Percentiles rank a stretch among this genome's conserved stretches.
Evolutionary conservation across 345 rosid genomes (phyloP).

Genomic region (Eucalyptus grandis): DNA sequence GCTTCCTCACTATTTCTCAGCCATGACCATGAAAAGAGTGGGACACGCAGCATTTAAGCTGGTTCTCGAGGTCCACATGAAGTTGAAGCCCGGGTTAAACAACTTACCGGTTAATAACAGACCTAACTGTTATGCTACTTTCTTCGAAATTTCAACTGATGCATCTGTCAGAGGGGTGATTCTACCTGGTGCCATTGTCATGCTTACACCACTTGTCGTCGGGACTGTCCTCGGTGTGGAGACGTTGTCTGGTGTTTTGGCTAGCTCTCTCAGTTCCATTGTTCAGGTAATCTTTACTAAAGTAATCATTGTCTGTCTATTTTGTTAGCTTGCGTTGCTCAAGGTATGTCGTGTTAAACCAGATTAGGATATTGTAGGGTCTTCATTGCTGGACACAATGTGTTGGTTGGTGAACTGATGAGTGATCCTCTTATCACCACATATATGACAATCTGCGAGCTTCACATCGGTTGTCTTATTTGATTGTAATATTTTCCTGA

Average conservation of each 20-base stretch:
- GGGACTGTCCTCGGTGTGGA: slow-evolving; percentile 19
- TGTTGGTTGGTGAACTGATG: neutral
- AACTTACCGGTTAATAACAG: neutral
- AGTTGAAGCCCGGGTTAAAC: no score
- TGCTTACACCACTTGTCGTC: slow-evolving; percentile 16
- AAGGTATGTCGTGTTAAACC: no score
- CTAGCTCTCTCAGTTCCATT: slow-evolving; percentile 21
- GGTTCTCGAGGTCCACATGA: no score
- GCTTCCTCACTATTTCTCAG: no score
- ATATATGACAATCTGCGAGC: no score
- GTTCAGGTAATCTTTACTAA: slow-evolving; percentile 5
- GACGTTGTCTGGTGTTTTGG: slow-evolving; percentile 17
- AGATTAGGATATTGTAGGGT: neutral
- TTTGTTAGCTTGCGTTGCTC: no score
- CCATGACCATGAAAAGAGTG: no score
- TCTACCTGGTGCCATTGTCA: slow-evolving; percentile 24
- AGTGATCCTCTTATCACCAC: neutral
- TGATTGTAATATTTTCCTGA: no score
- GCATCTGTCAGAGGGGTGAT: slow-evolving; percentile 19
- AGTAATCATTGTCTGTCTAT: neutral
- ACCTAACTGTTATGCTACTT: slow-evolving; percentile 22
- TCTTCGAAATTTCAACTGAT: slow-evolving; percentile 13
- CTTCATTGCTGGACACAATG: neutral
- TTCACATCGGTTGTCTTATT: neutral
- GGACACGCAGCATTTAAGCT: no score